These are phyloP conservation scores for Aethionema arabicum DNA, from an alignment of 345 rosid genomes.

Conservation along the genomic window DNA sequence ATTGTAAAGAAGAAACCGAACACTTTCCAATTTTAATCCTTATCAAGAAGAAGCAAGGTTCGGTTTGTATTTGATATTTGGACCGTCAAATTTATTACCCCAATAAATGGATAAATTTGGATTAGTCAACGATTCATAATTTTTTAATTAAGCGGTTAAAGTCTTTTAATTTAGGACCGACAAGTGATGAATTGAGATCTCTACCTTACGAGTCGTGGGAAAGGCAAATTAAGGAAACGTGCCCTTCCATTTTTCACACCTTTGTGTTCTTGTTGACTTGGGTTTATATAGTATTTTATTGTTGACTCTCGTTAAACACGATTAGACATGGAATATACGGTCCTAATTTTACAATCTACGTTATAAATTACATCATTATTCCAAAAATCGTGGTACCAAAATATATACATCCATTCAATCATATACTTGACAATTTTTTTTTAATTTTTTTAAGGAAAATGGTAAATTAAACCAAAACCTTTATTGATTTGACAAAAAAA, in stretches of 20 bases:
- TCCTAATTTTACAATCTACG: slow-evolving; percentile 13
- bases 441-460: too few relatives aligned
- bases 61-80: slow-evolving; percentile 12
- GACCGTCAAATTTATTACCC: slow-evolving; percentile 31
- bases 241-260: slow-evolving; percentile 29
- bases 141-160: slow-evolving; percentile 2
- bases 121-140: slow-evolving; percentile 36
- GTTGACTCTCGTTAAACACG: slow-evolving; percentile 20
- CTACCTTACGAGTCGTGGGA: slow-evolving; percentile 28
- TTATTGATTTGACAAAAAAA: too few relatives aligned
- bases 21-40: slow-evolving; percentile 29
- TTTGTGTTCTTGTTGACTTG: slow-evolving; percentile 32
- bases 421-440: not conserved
- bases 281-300: not conserved
- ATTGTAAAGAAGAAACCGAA: slow-evolving; percentile 15
- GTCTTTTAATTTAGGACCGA: slow-evolving; percentile 23
- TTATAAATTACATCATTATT: not conserved
- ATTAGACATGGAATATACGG: slow-evolving; percentile 31
- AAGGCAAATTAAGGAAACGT: slow-evolving; percentile 29
- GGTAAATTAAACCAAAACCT: too few relatives aligned
- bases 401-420: slow-evolving; percentile 27
- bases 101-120: not conserved
- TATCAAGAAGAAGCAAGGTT: slow-evolving; percentile 32
- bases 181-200: slow-evolving; percentile 20
- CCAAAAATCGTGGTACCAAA: slow-evolving; percentile 24